Evolutionary conservation across 495 filamentous ascomycete species (phyloP), one percentile per base, ranked within the genome.

Genomic region (Apiosordaria backusii): DNA sequence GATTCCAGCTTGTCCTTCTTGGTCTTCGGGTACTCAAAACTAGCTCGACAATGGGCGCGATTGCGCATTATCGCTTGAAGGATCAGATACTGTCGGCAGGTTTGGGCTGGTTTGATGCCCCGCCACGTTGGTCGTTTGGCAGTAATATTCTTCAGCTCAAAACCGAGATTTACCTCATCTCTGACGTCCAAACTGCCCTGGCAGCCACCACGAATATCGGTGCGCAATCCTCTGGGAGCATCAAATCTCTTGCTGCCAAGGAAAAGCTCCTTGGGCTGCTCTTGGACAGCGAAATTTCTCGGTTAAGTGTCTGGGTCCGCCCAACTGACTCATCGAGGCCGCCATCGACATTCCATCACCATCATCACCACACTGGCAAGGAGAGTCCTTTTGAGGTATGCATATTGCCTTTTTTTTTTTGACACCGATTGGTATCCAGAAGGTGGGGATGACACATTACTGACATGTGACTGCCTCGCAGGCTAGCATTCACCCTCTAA

Each of bases 121-220:
- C 90, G 18, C 91, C 96, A 40, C 85, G 87, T 67, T 99, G 95
- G 95, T 96, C 93, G 3, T 98, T 96, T 75, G 96, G 96, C 53
- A 93, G 94, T 65, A 97, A 97, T 74, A 83, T 90, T 57, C 80
- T 97, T 7, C 95, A 98, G 73, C 83, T 98, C 27, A 98, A 95
- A 77, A 92, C 96, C 0, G 96, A 99, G 76, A 87, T 90, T 35
- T 89, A 87, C 67, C 77, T 98, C 35, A 85, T 99, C 7, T 82
- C 82, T 10, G 94, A 98, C 77, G 87, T 97, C 50, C 78, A 86
- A 26, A 77, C 78, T 57, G 84, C 87, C 26, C 74, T 99, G 65
- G 83, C 76, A 61, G 72, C 78, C 3, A 81, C 89, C 23, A 75
- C 83, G 2, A 71, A 78, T 52, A 86, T 92, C 50, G 90, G 84